phyloP scores from a whole-genome alignment of 805 yeast species.

The Candida orba region DNA sequence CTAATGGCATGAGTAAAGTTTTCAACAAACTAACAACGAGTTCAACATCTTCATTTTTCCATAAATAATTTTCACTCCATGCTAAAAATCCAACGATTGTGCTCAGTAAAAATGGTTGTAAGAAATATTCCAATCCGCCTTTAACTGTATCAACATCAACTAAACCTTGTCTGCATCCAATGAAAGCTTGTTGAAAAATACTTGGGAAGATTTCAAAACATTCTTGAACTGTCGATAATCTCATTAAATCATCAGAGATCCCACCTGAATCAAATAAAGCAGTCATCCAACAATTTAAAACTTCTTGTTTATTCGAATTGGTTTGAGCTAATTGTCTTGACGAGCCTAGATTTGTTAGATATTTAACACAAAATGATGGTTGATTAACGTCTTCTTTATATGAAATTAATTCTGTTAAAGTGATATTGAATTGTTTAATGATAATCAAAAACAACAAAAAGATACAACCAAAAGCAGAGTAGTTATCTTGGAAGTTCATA shows the following conservation, averaged over 20 bases:
- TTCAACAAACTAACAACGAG: conserved; percentile 33
- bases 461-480: conserved; percentile 60
- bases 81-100: conserved; percentile 47
- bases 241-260: conserved; percentile 74
- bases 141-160: conserved; percentile 53
- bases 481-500: conserved; percentile 55
- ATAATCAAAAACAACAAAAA: conserved; percentile 38
- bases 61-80: conserved; percentile 39
- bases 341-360: conserved; percentile 23
- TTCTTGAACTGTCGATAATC: conserved; percentile 58
- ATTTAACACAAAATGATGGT: conserved; percentile 27
- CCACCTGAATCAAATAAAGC: conserved; percentile 82
- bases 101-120: conserved; percentile 67
- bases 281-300: conserved; percentile 65
- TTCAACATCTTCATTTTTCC: conserved; percentile 26
- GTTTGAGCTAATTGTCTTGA: conserved; percentile 21
- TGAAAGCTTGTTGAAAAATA: conserved; percentile 64
- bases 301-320: conserved; percentile 22
- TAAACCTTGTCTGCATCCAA: conserved; percentile 48
- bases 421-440: conserved; percentile 32
- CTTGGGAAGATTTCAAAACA: conserved; percentile 63
- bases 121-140: conserved; percentile 81
- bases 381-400: conserved; percentile 11
- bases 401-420: conserved; percentile 23
- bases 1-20: conserved; percentile 34